Evolutionary conservation across 176 grass and related monocot genomes (phyloP), one percentile per base, ranked within the genome.

Genomic region (Raddia guianensis): DNA sequence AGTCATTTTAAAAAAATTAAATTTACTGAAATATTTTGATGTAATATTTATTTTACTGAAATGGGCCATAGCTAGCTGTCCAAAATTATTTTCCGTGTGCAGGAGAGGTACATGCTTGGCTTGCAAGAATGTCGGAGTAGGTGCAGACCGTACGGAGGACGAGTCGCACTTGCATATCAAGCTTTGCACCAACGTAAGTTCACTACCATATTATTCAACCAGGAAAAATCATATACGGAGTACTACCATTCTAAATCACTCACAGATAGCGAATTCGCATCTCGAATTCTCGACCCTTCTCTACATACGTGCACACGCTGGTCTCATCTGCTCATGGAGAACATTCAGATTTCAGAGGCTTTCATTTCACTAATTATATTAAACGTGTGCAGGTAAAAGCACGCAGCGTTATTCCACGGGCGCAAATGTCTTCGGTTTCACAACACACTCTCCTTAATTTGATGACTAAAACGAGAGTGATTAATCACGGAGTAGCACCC

Each of bases 391-490:
- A 7, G n/a, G 6, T 56, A 71, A 42, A 35, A 63, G 40, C 40
- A 8, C n/a, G 14, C 49, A 40, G 9, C 73, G 67, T 52, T 70
- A 62, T 77, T 84, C 45, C 13, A 57, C 7, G 7, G 44, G 51
- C 12, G 6, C 11, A 42, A 51, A 35, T 43, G 85, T 76, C 71
- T 45, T 69, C 78, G 3, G 78, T 87, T 87, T 70, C 85, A 70
- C 10, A 73, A 54, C n/a, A 58, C 45, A 21, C 18, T 50, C 2
- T 0, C 12, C 12, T 8, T n/a, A n/a, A n/a, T n/a, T 2, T 71
- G 5, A 47, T 14, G 27, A 32, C 42, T 46, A 44, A 68, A 44
- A 68, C 12, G 1, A 19, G 9, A 34, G 12, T 84, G 4, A 40
- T 40, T 40, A 40, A 2, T 40, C 37, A 55, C 43, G 49, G n/a